Conservation (phyloP, 805 yeast genomes). For the Schwanniomyces sp. region DNA sequence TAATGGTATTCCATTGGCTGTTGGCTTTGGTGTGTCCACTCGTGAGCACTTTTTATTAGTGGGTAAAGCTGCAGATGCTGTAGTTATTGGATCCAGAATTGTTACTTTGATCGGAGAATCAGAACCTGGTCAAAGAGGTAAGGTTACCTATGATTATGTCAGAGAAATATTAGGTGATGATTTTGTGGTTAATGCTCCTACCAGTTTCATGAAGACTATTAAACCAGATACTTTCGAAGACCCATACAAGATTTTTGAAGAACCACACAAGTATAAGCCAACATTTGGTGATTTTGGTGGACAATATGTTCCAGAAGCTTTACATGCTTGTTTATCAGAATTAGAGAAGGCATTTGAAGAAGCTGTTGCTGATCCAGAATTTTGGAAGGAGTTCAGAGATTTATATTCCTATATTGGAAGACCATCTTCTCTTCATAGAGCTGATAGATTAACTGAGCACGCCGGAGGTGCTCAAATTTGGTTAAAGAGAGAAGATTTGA, state of each 20-base stretch:
- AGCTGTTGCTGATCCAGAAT: conserved; percentile 84
- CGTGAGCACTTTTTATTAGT: conserved; percentile 85
- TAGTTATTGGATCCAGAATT: conserved; percentile 90
- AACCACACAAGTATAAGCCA: conserved; percentile 66
- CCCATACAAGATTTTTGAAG: conserved; percentile 44
- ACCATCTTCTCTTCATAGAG: conserved; percentile 89
- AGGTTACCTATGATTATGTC: conserved; percentile 65
- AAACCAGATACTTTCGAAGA: conserved; percentile 21
- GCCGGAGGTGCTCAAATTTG: conserved; percentile 94
- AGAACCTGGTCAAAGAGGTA: conserved; percentile 57
- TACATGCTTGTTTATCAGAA: conserved; percentile 87
- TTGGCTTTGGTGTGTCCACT: conserved; percentile 95
- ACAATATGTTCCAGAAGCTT: conserved; percentile 96
- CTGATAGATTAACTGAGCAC: conserved; percentile 83
- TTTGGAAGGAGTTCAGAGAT: conserved; percentile 90
- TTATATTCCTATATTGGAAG: conserved; percentile 93
- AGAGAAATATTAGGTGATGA: conserved; percentile 66
- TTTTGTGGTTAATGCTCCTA: conserved; percentile 28
- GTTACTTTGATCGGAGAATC: conserved; percentile 70
- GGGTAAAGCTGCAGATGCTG: conserved; percentile 87
- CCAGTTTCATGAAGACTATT: conserved; percentile 21
- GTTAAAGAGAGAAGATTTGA: conserved; percentile 96
- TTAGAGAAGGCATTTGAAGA: conserved; percentile 83
- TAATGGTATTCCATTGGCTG: conserved; percentile 72
- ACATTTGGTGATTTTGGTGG: conserved; percentile 97